Conservation (phyloP, 352 stramenopile genomes). For the Phytophthora tentaculata region DNA sequence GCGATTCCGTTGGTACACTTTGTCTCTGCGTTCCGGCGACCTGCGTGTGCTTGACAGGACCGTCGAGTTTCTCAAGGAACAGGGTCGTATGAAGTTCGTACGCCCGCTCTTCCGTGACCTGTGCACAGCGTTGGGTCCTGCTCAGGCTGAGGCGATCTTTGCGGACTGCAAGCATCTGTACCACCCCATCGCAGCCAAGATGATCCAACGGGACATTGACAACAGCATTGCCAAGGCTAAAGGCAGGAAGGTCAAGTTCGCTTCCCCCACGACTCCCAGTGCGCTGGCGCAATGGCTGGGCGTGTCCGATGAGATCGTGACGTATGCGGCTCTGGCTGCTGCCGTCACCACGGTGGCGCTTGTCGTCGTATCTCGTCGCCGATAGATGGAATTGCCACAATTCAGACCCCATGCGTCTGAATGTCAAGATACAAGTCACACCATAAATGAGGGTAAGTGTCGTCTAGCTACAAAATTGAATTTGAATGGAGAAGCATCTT, state of each 20-base stretch:
- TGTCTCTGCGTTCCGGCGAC: conserved; percentile 59
- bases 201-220: conserved; percentile 68
- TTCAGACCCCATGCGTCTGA: neutral
- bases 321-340: conserved; percentile 22
- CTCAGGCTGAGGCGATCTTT: conserved; percentile 42
- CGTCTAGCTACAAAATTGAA: conserved; percentile 1
- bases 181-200: conserved; percentile 76
- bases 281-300: conserved; percentile 38
- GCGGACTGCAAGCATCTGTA: conserved; percentile 64
- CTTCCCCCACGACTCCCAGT: conserved; percentile 35
- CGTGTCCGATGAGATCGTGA: conserved; percentile 35
- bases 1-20: conserved; percentile 74
- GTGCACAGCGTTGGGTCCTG: conserved; percentile 41
- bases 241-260: conserved; percentile 40
- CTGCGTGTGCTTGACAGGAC: conserved; percentile 48
- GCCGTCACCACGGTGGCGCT: conserved; percentile 26
- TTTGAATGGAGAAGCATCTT: conserved; percentile 8
- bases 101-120: conserved; percentile 72
- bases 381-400: conserved; percentile 15
- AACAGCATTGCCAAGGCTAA: conserved; percentile 44
- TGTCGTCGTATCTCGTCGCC: conserved; percentile 29
- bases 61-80: conserved; percentile 62
- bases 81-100: conserved; percentile 82
- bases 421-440: conserved; percentile 5
- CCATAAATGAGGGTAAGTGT: neutral